Percentiles rank a stretch among this genome's conserved stretches.
phyloP scores from a whole-genome alignment of 2,329 filamentous ascomycete genomes.

The Phoma sp. region DNA sequence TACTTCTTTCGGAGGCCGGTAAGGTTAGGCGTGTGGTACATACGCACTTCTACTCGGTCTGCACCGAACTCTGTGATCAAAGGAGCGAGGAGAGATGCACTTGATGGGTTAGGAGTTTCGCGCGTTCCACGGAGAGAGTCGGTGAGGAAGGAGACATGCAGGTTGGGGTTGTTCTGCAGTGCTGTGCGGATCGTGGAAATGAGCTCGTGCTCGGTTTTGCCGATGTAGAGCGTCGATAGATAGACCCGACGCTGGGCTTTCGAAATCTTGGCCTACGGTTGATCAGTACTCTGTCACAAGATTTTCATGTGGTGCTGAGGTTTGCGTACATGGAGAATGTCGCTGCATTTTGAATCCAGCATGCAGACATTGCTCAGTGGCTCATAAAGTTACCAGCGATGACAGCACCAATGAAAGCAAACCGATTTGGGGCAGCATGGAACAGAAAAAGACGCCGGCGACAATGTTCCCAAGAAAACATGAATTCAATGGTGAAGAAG shows the following conservation, averaged over 20 bases:
- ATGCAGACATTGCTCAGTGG: not conserved
- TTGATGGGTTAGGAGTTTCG: slow-evolving; percentile 84
- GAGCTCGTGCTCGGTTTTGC: slow-evolving; percentile 88
- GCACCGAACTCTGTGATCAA: slow-evolving; percentile 84
- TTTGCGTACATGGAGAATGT: not conserved
- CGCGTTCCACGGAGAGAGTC: slow-evolving; percentile 90
- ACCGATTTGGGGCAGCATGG: not conserved
- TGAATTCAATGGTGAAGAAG: not conserved
- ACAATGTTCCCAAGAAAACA: not conserved
- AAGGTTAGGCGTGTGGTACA: slow-evolving; percentile 98
- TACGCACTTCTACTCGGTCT: slow-evolving; percentile 86
- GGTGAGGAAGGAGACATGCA: slow-evolving; percentile 87
- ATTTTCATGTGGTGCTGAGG: not conserved
- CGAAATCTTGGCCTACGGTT: slow-evolving; percentile 69
- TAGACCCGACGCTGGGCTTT: slow-evolving; percentile 82
- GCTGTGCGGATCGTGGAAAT: slow-evolving; percentile 79
- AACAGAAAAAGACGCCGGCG: not conserved
- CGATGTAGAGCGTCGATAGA: slow-evolving; percentile 95
- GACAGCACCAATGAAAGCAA: not conserved
- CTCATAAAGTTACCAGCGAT: not conserved
- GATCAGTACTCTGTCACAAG: slow-evolving; percentile 18
- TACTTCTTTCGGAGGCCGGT: slow-evolving; percentile 83
- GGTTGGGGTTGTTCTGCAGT: slow-evolving; percentile 73
- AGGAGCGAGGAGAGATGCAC: slow-evolving; percentile 84
- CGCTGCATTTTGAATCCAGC: not conserved